phyloP scores from a whole-genome alignment of 2,329 filamentous ascomycete species.

The Cladosporium sp. region DNA sequence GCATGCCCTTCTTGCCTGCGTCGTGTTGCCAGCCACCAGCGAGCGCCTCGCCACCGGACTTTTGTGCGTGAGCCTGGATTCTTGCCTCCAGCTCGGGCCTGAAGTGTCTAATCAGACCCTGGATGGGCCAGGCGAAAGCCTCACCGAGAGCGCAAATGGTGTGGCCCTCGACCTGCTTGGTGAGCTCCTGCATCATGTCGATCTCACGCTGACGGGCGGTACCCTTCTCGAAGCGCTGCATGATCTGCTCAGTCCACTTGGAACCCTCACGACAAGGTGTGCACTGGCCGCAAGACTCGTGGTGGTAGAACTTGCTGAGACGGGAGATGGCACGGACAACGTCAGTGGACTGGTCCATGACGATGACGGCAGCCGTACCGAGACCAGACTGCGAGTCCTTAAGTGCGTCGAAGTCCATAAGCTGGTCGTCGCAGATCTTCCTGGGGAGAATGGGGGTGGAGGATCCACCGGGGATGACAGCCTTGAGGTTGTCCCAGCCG shows the following conservation, averaged over 20 bases:
- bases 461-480: constrained; percentile 92
- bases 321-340: constrained; percentile 91
- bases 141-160: constrained; percentile 98
- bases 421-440: constrained; percentile 83
- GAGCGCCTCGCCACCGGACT: constrained; percentile 71
- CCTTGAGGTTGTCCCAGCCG: constrained; percentile 96
- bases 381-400: constrained; percentile 98
- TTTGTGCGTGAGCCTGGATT: constrained; percentile 75
- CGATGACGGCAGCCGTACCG: constrained; percentile 94
- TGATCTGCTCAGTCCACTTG: constrained; percentile 99
- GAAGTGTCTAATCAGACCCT: constrained; percentile 98
- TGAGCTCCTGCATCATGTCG: constrained; percentile 98
- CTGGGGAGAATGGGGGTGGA: constrained; percentile 96
- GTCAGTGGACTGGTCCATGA: constrained; percentile 98
- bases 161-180: constrained; percentile 98
- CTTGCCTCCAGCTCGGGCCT: constrained; percentile 90
- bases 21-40: constrained; percentile 87
- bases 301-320: constrained; percentile 94
- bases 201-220: constrained; percentile 88
- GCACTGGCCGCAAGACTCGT: constrained; percentile 98
- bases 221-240: constrained; percentile 92
- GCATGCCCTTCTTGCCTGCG: constrained; percentile 72
- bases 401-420: constrained; percentile 98
- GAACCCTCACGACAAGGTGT: constrained; percentile 98
- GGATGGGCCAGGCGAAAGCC: constrained; percentile 97